Evolutionary conservation across 129 eudicot genomes (phyloP), one percentile per base, ranked within the genome.

Genomic region (Tanacetum coccineum): DNA sequence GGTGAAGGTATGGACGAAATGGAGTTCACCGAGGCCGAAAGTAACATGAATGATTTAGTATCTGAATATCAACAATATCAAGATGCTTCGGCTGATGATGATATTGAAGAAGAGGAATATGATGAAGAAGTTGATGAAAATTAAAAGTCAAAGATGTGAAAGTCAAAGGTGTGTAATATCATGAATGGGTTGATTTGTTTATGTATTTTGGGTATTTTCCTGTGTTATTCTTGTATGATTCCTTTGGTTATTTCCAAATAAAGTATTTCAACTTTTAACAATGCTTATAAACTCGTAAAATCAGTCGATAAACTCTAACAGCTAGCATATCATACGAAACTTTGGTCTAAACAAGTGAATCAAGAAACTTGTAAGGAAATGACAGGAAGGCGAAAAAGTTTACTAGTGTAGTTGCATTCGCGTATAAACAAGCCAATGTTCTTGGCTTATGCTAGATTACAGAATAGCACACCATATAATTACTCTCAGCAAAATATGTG

Each of bases 391-490:
- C 40, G 45, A 22, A 36, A 48, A 15, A 36, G 6, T 13, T 47
- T 49, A 26, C 19, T 1, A 6, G 20, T 28, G 39, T 53, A 66
- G 54, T 54, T 67, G 44, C 44, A 50, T 40, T 47, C 19, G 52
- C 62, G 51, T 48, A 18, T 66, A 32, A 74, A 60, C 62, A 83
- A 82, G 75, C 74, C 81, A 76, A 65, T 47, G 66, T 72, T 70
- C 71, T 9, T 82, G 0, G 26, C 3, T 76, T 75, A 74, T 71
- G 77, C 68, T 40, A 63, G 72, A 80, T 78, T 73, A 78, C 81
- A 78, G 68, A 74, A 77, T 60, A 14, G 65, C 64, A 25, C 45
- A 28, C 45, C 56, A 71, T 49, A 55, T 68, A 64, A 62, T 82
- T 64, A 74, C 78, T 40, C 40, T 46, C 53, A 67, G 62, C 42